These are phyloP conservation scores for Eucalyptus tenuipes DNA, from an alignment of 345 rosid species.

Conservation along the genomic window DNA sequence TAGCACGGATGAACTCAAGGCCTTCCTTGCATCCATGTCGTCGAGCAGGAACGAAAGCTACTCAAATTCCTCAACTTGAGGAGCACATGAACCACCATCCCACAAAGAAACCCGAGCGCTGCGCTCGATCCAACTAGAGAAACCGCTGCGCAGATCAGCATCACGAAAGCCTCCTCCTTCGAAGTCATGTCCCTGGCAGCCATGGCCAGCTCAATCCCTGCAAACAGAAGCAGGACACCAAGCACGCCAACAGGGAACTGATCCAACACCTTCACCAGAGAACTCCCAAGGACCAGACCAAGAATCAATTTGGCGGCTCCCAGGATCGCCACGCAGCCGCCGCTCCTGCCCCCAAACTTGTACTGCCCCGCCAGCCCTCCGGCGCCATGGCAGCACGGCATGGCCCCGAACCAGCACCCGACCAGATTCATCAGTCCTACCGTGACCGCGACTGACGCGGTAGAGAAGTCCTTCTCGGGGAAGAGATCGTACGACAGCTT, in stretches of 20 bases:
- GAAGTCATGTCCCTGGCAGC: conserved; percentile 67
- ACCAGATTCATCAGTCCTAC: conserved; percentile 79
- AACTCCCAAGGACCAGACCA: conserved; percentile 61
- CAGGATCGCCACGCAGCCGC: conserved; percentile 64
- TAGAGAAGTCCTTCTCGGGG: conserved; percentile 57
- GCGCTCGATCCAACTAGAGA: conserved; percentile 66
- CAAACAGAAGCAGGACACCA: conserved; percentile 60
- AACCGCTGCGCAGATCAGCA: conserved; percentile 56
- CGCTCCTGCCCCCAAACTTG: conserved; percentile 86
- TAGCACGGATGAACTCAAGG: background rate
- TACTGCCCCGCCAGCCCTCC: conserved; percentile 86
- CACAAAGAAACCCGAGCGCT: conserved; percentile 75
- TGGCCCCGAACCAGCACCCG: conserved; percentile 86
- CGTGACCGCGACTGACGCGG: conserved; percentile 49
- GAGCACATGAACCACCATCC: conserved; percentile 36
- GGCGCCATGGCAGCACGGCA: conserved; percentile 92
- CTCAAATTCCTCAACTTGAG: conserved; percentile 30
- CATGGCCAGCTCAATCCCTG: conserved; percentile 79
- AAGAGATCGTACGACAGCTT: conserved; percentile 70
- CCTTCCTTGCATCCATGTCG: background rate
- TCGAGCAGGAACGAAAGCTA: background rate
- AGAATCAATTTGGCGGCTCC: conserved; percentile 52
- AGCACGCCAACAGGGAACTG: conserved; percentile 74
- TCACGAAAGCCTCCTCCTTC: conserved; percentile 65
- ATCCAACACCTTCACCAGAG: conserved; percentile 45